Percentiles rank a stretch among this genome's conserved stretches.
These are phyloP conservation scores for Brachypodium distachyon DNA, from an alignment of 202 grass and related monocot genomes.

Conservation along the genomic window DNA sequence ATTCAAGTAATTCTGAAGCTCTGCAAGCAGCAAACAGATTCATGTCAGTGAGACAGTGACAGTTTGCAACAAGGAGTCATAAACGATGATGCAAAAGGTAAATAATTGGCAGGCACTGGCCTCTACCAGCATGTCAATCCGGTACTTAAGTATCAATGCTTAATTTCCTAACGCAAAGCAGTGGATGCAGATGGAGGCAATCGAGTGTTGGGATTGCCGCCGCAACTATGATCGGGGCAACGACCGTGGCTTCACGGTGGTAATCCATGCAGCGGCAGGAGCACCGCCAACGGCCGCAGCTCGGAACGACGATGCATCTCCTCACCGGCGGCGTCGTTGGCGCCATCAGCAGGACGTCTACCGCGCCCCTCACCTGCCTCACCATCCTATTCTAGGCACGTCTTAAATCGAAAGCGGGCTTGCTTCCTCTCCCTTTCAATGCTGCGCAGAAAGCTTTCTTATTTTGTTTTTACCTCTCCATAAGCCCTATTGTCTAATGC, in stretches of 20 bases:
- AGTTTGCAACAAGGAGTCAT: too few species aligned
- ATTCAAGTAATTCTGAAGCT: too few species aligned
- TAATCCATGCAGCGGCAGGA: conserved; percentile 30
- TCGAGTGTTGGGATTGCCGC: conserved; percentile 65
- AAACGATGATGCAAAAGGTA: too few species aligned
- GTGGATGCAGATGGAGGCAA: conserved; percentile 78
- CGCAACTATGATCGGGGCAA: conserved; percentile 42
- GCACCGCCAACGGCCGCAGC: conserved; percentile 56
- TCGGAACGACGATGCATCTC: conserved; percentile 55
- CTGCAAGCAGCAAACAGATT: too few species aligned
- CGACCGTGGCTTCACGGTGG: conserved; percentile 36
- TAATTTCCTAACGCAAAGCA: too few species aligned
- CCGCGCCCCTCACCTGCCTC: conserved; percentile 80
- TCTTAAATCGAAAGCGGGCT: neutral
- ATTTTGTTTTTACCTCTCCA: neutral
- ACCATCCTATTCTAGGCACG: conserved; percentile 90
- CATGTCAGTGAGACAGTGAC: too few species aligned
- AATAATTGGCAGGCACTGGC: too few species aligned
- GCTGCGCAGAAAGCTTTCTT: neutral
- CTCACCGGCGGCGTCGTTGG: conserved; percentile 82
- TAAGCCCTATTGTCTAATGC: neutral
- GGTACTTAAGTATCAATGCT: too few species aligned
- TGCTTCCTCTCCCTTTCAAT: neutral
- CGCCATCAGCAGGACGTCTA: conserved; percentile 95
- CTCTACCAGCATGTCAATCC: too few species aligned